A percentile compares a stretch with the other conserved stretches of the same genome.
Conservation (phyloP, 495 filamentous ascomycete genomes). For the Halenospora varia region DNA sequence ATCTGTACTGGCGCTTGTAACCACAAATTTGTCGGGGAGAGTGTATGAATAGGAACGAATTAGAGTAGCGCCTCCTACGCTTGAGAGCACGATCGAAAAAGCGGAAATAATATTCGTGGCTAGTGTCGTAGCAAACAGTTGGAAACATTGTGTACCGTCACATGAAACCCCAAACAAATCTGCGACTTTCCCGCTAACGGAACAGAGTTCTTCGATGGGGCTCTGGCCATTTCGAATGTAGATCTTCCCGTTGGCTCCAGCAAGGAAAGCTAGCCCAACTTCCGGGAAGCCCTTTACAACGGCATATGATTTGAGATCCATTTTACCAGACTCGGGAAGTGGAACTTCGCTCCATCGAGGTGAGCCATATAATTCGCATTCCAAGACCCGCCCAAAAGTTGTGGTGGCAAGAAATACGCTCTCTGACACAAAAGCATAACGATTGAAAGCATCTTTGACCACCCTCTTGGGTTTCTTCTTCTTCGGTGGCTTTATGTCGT, state of each 20-base stretch:
- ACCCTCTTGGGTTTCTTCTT: slow-evolving; percentile 21
- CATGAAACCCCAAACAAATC: slow-evolving; percentile 20
- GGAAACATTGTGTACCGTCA: not conserved
- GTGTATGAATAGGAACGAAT: not conserved
- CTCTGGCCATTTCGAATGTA: slow-evolving; percentile 38
- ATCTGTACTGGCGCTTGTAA: slow-evolving; percentile 22
- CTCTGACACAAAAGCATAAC: slow-evolving; percentile 61
- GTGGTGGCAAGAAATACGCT: slow-evolving; percentile 55
- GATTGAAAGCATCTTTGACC: slow-evolving; percentile 49
- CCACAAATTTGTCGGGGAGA: slow-evolving; percentile 17
- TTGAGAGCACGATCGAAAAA: slow-evolving; percentile 21
- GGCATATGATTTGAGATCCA: slow-evolving; percentile 40
- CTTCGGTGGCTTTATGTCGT: slow-evolving; percentile 1
- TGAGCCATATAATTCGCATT: slow-evolving; percentile 34
- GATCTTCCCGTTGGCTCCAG: slow-evolving; percentile 47
- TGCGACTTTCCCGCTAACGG: slow-evolving; percentile 44
- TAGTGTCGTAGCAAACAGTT: slow-evolving; percentile 21
- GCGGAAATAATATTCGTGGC: slow-evolving; percentile 17
- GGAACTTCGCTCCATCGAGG: slow-evolving; percentile 36
- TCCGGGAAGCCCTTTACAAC: slow-evolving; percentile 32
- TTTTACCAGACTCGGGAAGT: slow-evolving; percentile 26
- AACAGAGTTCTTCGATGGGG: slow-evolving; percentile 17
- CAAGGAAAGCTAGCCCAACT: slow-evolving; percentile 42
- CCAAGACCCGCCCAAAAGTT: slow-evolving; percentile 54
- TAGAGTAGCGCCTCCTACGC: not conserved